These are phyloP conservation scores for Candida nitratophila DNA, from an alignment of 805 yeast genomes.

Conservation along the genomic window DNA sequence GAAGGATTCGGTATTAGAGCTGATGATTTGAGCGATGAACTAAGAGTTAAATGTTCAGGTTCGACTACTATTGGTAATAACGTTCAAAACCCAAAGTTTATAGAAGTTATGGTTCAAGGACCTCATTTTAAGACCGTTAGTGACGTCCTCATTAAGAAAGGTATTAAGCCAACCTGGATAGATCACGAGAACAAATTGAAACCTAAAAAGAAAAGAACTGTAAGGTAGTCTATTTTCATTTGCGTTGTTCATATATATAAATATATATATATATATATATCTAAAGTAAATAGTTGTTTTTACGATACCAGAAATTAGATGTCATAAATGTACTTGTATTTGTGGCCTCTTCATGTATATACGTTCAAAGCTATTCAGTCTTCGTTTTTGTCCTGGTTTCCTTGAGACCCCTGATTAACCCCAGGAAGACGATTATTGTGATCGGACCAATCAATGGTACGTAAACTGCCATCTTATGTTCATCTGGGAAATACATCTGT, in stretches of 20 bases:
- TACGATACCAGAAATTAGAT: too few relatives aligned
- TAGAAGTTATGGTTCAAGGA: constrained; percentile 86
- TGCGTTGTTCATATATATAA: too few relatives aligned
- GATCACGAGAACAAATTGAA: constrained; percentile 56
- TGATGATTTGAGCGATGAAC: constrained; percentile 54
- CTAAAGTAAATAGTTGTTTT: too few relatives aligned
- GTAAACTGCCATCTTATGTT: constrained; percentile 91
- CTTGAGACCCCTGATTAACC: constrained; percentile 37
- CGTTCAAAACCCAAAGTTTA: constrained; percentile 42
- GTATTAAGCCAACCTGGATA: constrained; percentile 62
- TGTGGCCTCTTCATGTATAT: too few relatives aligned
- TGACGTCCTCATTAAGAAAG: constrained; percentile 52
- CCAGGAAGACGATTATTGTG: constrained; percentile 52
- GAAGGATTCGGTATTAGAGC: constrained; percentile 64
- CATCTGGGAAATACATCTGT: constrained; percentile 91
- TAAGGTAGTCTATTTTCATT: too few relatives aligned
- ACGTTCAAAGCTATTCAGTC: too few relatives aligned
- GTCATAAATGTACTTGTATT: too few relatives aligned
- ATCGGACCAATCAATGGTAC: constrained; percentile 88
- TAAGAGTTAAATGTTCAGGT: constrained; percentile 81
- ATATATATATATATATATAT: too few relatives aligned
- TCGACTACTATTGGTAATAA: constrained; percentile 69
- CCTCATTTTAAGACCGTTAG: constrained; percentile 63
- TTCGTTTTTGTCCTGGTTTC: constrained; percentile 18
- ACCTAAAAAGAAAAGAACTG: constrained; percentile 35